phyloP scores from a whole-genome alignment of 495 filamentous ascomycete genomes.

The Aspergillus ellipticus region DNA sequence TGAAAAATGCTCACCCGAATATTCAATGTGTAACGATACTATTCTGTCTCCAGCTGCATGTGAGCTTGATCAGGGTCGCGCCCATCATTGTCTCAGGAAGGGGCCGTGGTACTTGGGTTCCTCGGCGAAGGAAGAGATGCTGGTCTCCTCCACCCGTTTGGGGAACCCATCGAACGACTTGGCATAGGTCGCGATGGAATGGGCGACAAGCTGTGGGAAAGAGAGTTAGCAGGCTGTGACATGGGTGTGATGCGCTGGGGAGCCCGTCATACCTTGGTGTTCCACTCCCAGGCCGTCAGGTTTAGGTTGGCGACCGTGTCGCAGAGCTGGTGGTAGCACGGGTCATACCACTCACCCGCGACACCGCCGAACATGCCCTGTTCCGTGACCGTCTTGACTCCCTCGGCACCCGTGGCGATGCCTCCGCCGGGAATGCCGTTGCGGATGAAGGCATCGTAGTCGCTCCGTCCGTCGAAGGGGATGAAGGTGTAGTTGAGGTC shows the following conservation, averaged over 20 bases:
- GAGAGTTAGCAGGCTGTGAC: not conserved
- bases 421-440: conserved; percentile 60
- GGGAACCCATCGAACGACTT: conserved; percentile 49
- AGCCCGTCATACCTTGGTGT: conserved; percentile 46
- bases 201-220: conserved; percentile 49
- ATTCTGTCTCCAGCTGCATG: not conserved
- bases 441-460: conserved; percentile 64
- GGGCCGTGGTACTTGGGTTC: conserved; percentile 19
- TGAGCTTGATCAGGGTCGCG: not conserved
- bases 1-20: not conserved
- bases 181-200: conserved; percentile 59
- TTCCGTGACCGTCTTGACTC: conserved; percentile 57
- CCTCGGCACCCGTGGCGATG: conserved; percentile 67
- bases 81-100: conserved; percentile 6
- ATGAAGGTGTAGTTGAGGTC: conserved; percentile 47
- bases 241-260: not conserved
- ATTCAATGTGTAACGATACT: not conserved
- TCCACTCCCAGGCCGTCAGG: conserved; percentile 40
- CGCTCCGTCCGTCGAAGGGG: conserved; percentile 60
- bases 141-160: conserved; percentile 8
- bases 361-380: conserved; percentile 54
- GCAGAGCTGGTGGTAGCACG: conserved; percentile 58
- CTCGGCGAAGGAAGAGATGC: not conserved
- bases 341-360: conserved; percentile 57
- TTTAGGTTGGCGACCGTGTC: conserved; percentile 59